A percentile compares a stretch with the other conserved stretches of the same genome.
Conservation (phyloP, 1,139 yeast species). For the Pichia terricola region DNA sequence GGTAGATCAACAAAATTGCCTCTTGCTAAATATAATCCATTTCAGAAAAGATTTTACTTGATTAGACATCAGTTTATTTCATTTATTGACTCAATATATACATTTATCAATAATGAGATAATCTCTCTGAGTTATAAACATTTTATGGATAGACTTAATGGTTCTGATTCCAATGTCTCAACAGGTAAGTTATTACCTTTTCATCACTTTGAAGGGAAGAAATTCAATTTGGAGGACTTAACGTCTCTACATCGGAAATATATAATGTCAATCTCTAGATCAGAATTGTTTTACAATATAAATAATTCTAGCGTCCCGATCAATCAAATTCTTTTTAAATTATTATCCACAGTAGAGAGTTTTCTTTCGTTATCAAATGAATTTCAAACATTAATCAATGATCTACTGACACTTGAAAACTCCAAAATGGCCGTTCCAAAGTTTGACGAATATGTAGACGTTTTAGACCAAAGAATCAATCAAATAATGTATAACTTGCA, state of each 20-base stretch:
- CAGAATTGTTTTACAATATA: slow-evolving; percentile 9
- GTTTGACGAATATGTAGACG: background rate
- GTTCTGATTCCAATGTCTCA: too few relatives aligned
- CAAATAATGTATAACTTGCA: too few relatives aligned
- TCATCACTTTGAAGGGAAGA: background rate
- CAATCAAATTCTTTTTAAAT: slow-evolving; percentile 5
- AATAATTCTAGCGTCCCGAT: slow-evolving; percentile 1
- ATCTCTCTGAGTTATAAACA: slow-evolving; percentile 35
- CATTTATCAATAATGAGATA: slow-evolving; percentile 39
- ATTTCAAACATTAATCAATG: slow-evolving; percentile 3
- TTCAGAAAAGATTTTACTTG: slow-evolving; percentile 28
- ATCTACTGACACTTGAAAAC: background rate
- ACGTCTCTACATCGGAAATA: slow-evolving; percentile 29
- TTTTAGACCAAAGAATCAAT: background rate
- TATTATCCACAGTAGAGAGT: slow-evolving; percentile 4
- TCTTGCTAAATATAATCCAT: slow-evolving; percentile 19
- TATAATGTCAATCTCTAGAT: slow-evolving; percentile 18
- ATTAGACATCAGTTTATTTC: slow-evolving; percentile 38
- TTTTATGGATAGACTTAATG: slow-evolving; percentile 14
- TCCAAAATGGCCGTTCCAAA: background rate
- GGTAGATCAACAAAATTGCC: slow-evolving; percentile 23
- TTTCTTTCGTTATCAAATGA: slow-evolving; percentile 3
- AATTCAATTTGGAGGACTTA: slow-evolving; percentile 38
- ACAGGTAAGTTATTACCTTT: slow-evolving; percentile 3
- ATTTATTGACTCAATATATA: slow-evolving; percentile 35